Evolutionary conservation across 805 yeast species (phyloP).

Genomic region (Starmerella bacillaris): DNA sequence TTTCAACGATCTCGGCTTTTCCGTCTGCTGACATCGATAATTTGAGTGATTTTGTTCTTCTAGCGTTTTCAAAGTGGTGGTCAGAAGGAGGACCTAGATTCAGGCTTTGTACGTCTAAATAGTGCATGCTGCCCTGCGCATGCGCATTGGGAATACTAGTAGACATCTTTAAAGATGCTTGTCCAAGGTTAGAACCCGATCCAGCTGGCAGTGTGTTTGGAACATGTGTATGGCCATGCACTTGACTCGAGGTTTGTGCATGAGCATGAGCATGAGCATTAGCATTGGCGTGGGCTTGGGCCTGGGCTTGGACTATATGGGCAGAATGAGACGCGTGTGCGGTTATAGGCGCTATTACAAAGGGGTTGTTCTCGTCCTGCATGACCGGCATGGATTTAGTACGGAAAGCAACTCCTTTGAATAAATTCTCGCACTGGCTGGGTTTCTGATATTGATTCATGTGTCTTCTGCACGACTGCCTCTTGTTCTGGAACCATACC

Average conservation of each 20-base stretch:
- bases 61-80: slow-evolving; percentile 7
- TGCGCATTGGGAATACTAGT: too few species aligned
- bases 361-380: slow-evolving; percentile 10
- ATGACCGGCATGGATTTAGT: slow-evolving; percentile 10
- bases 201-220: too few species aligned
- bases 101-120: too few species aligned
- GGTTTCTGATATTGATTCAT: slow-evolving; percentile 6
- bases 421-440: slow-evolving; percentile 1
- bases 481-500: slow-evolving; percentile 93
- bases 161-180: too few species aligned
- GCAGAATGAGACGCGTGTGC: too few species aligned
- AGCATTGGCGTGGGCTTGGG: slow-evolving; percentile 3
- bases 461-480: slow-evolving; percentile 45
- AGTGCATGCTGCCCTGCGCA: too few species aligned
- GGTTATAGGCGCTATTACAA: too few species aligned
- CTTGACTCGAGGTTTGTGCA: not conserved
- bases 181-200: too few species aligned
- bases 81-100: too few species aligned
- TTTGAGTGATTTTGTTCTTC: slow-evolving; percentile 15
- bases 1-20: slow-evolving; percentile 24
- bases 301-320: too few species aligned
- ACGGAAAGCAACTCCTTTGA: slow-evolving; percentile 3
- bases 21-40: slow-evolving; percentile 26
- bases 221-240: too few species aligned
- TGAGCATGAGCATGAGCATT: not conserved